Evolutionary conservation across 495 filamentous ascomycete species (phyloP).

Genomic region (Cladorrhinum samala): DNA sequence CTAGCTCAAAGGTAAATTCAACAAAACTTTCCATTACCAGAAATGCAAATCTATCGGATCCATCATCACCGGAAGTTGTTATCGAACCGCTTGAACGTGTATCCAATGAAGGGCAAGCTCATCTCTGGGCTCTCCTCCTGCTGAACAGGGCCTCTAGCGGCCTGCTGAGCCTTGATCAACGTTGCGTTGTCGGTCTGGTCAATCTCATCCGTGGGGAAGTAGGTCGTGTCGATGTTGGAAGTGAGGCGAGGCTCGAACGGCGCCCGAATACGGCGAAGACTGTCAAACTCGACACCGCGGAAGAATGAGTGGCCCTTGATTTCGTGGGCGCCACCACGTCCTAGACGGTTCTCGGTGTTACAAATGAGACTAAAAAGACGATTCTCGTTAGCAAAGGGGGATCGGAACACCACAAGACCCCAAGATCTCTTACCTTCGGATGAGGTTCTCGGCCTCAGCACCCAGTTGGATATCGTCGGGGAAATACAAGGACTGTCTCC

Average conservation of each 20-base stretch:
- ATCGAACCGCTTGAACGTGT: slow-evolving; percentile 98
- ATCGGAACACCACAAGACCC: no score
- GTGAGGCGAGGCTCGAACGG: slow-evolving; percentile 91
- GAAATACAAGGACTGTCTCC: slow-evolving; percentile 92
- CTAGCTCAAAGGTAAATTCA: no score
- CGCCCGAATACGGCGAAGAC: slow-evolving; percentile 82
- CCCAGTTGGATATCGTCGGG: slow-evolving; percentile 87
- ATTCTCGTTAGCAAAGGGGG: not conserved
- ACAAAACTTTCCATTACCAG: not conserved
- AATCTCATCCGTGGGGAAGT: slow-evolving; percentile 98
- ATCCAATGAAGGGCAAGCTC: slow-evolving; percentile 93
- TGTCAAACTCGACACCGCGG: slow-evolving; percentile 89
- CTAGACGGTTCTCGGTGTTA: slow-evolving; percentile 84
- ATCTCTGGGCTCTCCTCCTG: slow-evolving; percentile 65
- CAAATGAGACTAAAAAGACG: slow-evolving; percentile 65
- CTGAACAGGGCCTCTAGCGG: slow-evolving; percentile 30
- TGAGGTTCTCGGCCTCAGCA: slow-evolving; percentile 79
- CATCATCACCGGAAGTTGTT: slow-evolving; percentile 51
- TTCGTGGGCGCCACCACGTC: slow-evolving; percentile 74
- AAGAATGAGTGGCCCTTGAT: slow-evolving; percentile 95
- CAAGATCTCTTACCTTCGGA: slow-evolving; percentile 63
- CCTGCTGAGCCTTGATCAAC: slow-evolving; percentile 61
- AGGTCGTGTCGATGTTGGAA: slow-evolving; percentile 91
- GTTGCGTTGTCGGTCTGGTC: slow-evolving; percentile 83
- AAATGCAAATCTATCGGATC: not conserved